Percentiles rank a stretch among this genome's conserved stretches.
phyloP scores from a whole-genome alignment of 2,329 filamentous ascomycete genomes.

The Cladosporium sp. region DNA sequence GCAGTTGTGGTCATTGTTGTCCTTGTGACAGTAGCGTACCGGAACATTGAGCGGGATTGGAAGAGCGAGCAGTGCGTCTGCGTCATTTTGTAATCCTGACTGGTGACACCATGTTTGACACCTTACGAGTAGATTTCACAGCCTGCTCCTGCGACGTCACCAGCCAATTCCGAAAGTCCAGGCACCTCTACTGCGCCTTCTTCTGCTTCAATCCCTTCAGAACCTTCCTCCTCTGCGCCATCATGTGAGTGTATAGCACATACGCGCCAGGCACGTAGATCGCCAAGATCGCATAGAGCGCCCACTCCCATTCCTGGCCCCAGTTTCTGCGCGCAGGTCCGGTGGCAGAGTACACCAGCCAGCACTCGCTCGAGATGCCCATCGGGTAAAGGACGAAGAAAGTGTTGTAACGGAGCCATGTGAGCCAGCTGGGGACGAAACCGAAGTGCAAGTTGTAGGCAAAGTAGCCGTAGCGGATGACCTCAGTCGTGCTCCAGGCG shows the following conservation, averaged over 20 bases:
- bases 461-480: slow-evolving; percentile 91
- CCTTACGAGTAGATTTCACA: too few relatives aligned
- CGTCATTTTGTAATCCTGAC: too few relatives aligned
- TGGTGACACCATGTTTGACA: too few relatives aligned
- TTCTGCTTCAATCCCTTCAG: slow-evolving; percentile 58
- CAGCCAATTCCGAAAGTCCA: too few relatives aligned
- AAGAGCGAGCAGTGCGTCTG: too few relatives aligned
- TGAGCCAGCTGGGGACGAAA: slow-evolving; percentile 59
- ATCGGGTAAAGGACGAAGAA: slow-evolving; percentile 92
- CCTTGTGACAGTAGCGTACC: too few relatives aligned
- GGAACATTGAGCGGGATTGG: too few relatives aligned
- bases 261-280: slow-evolving; percentile 84
- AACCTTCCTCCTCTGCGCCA: slow-evolving; percentile 79
- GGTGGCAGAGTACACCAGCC: slow-evolving; percentile 67
- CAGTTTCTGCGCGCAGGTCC: slow-evolving; percentile 50
- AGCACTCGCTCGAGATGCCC: slow-evolving; percentile 83
- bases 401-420: slow-evolving; percentile 83
- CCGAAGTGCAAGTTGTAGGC: slow-evolving; percentile 61
- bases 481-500: slow-evolving; percentile 88
- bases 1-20: too few relatives aligned
- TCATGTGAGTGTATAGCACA: slow-evolving; percentile 90
- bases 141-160: too few relatives aligned
- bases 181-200: slow-evolving; percentile 23
- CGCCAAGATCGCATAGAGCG: slow-evolving; percentile 61
- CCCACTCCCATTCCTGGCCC: slow-evolving; percentile 49